Conservation (phyloP, 441 rosid species). For the Dalechampia spathulata region DNA sequence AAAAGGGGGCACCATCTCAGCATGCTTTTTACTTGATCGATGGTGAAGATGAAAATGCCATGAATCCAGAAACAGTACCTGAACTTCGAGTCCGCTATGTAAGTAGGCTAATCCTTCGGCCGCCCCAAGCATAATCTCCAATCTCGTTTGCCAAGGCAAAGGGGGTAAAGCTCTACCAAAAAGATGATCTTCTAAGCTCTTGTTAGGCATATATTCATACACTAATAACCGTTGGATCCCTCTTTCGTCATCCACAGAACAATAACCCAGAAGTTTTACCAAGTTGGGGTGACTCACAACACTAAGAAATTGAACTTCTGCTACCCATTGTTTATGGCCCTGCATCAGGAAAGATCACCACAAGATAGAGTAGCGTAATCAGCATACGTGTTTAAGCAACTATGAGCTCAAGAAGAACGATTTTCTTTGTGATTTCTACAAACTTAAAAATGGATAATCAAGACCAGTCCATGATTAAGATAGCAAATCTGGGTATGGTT, state of each 20-base stretch:
- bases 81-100: constrained; percentile 64
- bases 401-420: too few relatives aligned
- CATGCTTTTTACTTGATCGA: neutral
- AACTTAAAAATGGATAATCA: too few relatives aligned
- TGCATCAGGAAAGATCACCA: constrained; percentile 7
- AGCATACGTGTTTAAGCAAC: too few relatives aligned
- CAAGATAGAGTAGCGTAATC: too few relatives aligned
- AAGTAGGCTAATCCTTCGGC: constrained; percentile 61
- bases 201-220: constrained; percentile 73
- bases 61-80: constrained; percentile 28
- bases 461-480: too few relatives aligned
- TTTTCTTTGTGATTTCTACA: too few relatives aligned
- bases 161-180: constrained; percentile 36
- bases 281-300: constrained; percentile 55
- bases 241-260: constrained; percentile 58
- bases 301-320: constrained; percentile 65
- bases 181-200: constrained; percentile 87
- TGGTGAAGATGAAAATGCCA: neutral
- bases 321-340: constrained; percentile 75
- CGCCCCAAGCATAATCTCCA: constrained; percentile 60
- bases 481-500: too few relatives aligned
- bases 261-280: constrained; percentile 71
- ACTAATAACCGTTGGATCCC: constrained; percentile 75
- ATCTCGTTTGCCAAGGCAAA: constrained; percentile 66
- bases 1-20: neutral